phyloP scores from a whole-genome alignment of 2,329 filamentous ascomycete species.

The Xylaria digitata region DNA sequence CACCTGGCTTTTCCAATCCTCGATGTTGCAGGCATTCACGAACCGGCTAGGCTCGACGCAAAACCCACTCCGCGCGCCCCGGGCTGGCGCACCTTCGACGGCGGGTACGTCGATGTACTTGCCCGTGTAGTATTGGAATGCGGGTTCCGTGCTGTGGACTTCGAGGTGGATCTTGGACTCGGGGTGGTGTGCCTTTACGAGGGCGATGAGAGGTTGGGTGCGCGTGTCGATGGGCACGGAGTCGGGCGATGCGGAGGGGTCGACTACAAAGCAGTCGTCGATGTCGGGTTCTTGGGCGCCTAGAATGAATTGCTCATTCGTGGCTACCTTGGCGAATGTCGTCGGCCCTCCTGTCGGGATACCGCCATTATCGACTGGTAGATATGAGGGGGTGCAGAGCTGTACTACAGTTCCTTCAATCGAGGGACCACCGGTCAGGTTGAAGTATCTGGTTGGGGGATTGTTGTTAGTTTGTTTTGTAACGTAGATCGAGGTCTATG shows the following conservation, averaged over 20 bases:
- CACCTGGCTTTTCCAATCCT: slow-evolving; percentile 82
- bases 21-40: slow-evolving; percentile 86
- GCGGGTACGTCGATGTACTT: slow-evolving; percentile 83
- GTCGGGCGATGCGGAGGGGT: slow-evolving; percentile 64
- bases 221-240: slow-evolving; percentile 75
- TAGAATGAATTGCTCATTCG: slow-evolving; percentile 76
- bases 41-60: slow-evolving; percentile 93
- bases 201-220: slow-evolving; percentile 68
- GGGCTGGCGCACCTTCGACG: slow-evolving; percentile 69
- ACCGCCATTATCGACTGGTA: slow-evolving; percentile 76
- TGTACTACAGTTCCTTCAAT: slow-evolving; percentile 73
- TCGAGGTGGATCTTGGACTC: slow-evolving; percentile 82
- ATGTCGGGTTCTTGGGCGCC: slow-evolving; percentile 78
- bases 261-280: slow-evolving; percentile 90
- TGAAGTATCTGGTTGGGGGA: slow-evolving; percentile 67
- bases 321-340: slow-evolving; percentile 72
- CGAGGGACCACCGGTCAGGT: slow-evolving; percentile 65
- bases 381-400: slow-evolving; percentile 72
- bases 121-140: slow-evolving; percentile 97
- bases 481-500: not conserved
- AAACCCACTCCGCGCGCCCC: slow-evolving; percentile 79
- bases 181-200: slow-evolving; percentile 80
- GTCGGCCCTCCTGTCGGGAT: slow-evolving; percentile 79
- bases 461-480: slow-evolving; percentile 5
- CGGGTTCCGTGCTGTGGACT: slow-evolving; percentile 90